These are phyloP conservation scores for Talaromyces sp. DNA, from an alignment of 2,329 filamentous ascomycete species.

Conservation along the genomic window DNA sequence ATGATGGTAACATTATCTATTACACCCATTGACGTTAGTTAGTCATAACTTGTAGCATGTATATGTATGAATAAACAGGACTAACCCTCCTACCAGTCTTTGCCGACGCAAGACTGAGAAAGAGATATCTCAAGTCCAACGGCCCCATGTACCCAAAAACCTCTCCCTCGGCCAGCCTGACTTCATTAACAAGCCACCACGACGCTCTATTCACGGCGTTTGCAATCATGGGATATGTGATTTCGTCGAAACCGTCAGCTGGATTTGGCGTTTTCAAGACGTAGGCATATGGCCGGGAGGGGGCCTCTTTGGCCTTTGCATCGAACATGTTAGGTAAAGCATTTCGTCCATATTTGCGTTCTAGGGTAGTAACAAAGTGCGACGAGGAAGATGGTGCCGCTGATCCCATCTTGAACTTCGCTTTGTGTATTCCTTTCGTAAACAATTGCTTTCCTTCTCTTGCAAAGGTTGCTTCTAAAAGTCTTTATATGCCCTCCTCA, in stretches of 20 bases:
- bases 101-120: constrained; percentile 8
- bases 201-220: constrained; percentile 15
- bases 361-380: neutral
- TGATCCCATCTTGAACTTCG: neutral
- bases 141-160: constrained; percentile 15
- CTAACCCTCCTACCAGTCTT: constrained; percentile 15
- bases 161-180: constrained; percentile 3
- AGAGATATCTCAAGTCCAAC: constrained; percentile 14
- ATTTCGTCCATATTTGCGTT: constrained; percentile 12
- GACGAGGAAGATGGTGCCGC: neutral
- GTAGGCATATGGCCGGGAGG: constrained; percentile 9
- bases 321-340: constrained; percentile 13
- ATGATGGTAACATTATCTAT: constrained; percentile 14
- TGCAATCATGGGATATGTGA: constrained; percentile 7
- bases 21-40: neutral
- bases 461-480: neutral
- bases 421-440: neutral
- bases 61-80: neutral
- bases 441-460: neutral
- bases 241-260: constrained; percentile 9
- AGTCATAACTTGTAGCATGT: too few relatives aligned
- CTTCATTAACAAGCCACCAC: constrained; percentile 14
- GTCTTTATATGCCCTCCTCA: neutral
- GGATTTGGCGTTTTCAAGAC: constrained; percentile 12
- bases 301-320: constrained; percentile 8